Percentiles rank a stretch among this genome's conserved stretches.
These are phyloP conservation scores for Xylaria scruposa DNA, from an alignment of 495 filamentous ascomycete genomes.

Conservation along the genomic window DNA sequence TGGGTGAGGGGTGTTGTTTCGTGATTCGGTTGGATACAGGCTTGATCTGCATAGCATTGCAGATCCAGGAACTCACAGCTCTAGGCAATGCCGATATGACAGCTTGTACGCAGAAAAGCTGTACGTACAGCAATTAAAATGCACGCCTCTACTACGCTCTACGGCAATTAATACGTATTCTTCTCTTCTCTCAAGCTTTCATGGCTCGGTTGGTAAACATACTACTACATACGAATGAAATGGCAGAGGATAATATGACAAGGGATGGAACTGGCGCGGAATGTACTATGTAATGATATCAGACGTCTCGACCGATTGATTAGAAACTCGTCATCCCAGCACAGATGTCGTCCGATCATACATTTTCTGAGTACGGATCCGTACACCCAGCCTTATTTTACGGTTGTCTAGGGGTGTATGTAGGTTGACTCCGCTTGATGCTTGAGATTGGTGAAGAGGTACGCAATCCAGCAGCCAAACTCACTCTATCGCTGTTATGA, in stretches of 20 bases:
- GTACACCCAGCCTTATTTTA: not conserved
- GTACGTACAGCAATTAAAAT: not conserved
- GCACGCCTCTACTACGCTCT: not conserved
- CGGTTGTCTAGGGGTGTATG: not conserved
- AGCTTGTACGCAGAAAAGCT: not conserved
- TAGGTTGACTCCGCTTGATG: not conserved
- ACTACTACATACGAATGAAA: not conserved
- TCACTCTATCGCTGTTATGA: not conserved
- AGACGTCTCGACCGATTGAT: not conserved
- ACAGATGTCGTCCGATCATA: not conserved
- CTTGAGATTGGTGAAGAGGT: not conserved
- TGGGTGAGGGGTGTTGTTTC: not conserved
- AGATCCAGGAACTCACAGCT: not conserved
- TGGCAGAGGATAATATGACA: not conserved
- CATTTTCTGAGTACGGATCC: not conserved
- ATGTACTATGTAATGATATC: not conserved
- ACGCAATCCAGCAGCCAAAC: not conserved
- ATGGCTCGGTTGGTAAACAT: not conserved
- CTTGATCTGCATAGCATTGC: slow-evolving; percentile 14
- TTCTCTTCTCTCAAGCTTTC: not conserved
- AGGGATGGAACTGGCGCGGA: not conserved
- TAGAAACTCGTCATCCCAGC: not conserved
- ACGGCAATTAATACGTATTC: not conserved
- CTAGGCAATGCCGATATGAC: not conserved
- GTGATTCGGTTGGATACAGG: not conserved